Percentiles rank a stretch among this genome's conserved stretches.
Conservation (phyloP, 2,329 filamentous ascomycete species). For the Talaromyces sp. region DNA sequence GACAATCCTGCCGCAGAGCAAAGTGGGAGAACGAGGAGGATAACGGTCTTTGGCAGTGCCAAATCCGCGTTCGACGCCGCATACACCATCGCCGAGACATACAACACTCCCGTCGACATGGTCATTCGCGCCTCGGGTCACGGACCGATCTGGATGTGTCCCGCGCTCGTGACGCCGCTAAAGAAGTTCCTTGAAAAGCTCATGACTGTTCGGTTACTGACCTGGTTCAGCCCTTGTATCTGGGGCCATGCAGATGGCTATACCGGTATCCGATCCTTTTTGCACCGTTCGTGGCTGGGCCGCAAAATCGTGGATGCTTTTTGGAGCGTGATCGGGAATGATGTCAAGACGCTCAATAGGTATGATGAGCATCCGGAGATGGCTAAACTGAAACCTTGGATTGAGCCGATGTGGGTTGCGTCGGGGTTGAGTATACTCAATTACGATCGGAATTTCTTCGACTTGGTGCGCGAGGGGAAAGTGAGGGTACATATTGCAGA, state of each 20-base stretch:
- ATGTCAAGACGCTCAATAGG: slow-evolving; percentile 47
- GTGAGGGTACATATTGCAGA: slow-evolving; percentile 56
- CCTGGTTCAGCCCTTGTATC: slow-evolving; percentile 71
- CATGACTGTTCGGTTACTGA: slow-evolving; percentile 62
- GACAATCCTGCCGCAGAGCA: slow-evolving; percentile 24
- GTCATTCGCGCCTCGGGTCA: slow-evolving; percentile 42
- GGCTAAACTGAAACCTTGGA: slow-evolving; percentile 46
- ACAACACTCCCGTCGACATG: slow-evolving; percentile 49
- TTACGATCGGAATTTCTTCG: slow-evolving; percentile 56
- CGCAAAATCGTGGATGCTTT: slow-evolving; percentile 50
- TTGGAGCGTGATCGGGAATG: slow-evolving; percentile 51
- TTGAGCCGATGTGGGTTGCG: slow-evolving; percentile 52
- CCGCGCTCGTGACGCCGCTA: slow-evolving; percentile 61
- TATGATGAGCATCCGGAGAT: slow-evolving; percentile 46
- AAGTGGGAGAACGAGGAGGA: slow-evolving; percentile 27
- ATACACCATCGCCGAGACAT: slow-evolving; percentile 53
- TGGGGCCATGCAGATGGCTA: slow-evolving; percentile 67
- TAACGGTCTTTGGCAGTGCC: slow-evolving; percentile 54
- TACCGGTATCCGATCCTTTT: slow-evolving; percentile 38
- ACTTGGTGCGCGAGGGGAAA: slow-evolving; percentile 52
- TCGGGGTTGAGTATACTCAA: slow-evolving; percentile 59
- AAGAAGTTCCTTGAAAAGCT: slow-evolving; percentile 66
- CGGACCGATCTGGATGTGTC: slow-evolving; percentile 40
- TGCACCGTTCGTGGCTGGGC: slow-evolving; percentile 53
- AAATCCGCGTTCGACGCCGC: slow-evolving; percentile 64